Conservation (phyloP, 768 basidiomycete genomes). For the Auriculariales sp. region DNA sequence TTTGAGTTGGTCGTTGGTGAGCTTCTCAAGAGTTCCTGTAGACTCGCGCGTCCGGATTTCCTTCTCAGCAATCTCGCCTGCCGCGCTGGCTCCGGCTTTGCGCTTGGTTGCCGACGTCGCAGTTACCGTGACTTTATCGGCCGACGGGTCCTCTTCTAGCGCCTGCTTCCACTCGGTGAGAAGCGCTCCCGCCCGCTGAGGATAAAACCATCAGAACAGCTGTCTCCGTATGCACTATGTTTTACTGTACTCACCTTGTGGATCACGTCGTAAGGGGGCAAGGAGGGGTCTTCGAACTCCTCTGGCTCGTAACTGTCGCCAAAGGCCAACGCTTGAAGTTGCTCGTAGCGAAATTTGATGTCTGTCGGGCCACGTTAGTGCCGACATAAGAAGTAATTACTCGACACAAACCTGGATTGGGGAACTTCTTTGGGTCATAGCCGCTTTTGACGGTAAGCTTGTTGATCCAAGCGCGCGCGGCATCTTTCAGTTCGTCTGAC, state of each 20-base stretch:
- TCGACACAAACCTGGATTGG: conserved; percentile 64
- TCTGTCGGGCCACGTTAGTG: conserved; percentile 26
- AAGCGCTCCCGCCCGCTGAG: conserved; percentile 50
- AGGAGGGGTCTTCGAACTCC: conserved; percentile 67
- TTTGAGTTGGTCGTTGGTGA: conserved; percentile 69
- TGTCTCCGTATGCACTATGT: neutral
- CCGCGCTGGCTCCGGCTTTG: conserved; percentile 36
- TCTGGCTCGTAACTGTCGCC: conserved; percentile 73
- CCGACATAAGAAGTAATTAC: neutral
- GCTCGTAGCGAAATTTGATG: conserved; percentile 76
- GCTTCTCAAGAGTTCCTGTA: conserved; percentile 48
- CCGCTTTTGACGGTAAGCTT: conserved; percentile 69
- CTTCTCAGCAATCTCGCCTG: conserved; percentile 41
- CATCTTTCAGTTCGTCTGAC: conserved; percentile 46
- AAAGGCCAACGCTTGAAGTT: conserved; percentile 86
- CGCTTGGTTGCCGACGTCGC: conserved; percentile 44
- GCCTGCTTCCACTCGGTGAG: conserved; percentile 59
- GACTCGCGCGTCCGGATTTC: conserved; percentile 60
- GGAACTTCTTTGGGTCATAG: conserved; percentile 82
- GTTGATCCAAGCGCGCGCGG: conserved; percentile 60
- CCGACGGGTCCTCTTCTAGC: conserved; percentile 48
- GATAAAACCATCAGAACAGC: conserved; percentile 4
- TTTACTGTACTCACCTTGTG: conserved; percentile 44
- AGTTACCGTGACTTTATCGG: conserved; percentile 29
- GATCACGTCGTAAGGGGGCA: conserved; percentile 63